Base-by-base conservation (phyloP, 2,329 filamentous ascomycete species). In the Apiospora rasikravindrae region DNA sequence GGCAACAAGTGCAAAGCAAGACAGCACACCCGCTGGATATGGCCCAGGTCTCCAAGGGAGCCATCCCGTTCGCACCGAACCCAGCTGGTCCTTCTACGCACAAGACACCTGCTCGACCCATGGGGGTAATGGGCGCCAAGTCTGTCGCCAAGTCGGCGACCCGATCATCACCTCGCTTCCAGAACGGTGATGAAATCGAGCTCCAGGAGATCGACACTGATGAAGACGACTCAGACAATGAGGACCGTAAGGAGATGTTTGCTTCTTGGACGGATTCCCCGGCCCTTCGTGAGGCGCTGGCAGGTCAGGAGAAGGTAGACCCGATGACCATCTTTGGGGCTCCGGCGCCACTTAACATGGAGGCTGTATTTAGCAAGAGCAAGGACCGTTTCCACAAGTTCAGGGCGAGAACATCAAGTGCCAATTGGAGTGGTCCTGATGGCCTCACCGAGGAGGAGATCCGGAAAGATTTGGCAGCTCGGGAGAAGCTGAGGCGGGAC, bases 141-240 rank as follows among this genome's bases (percentile, higher is more conserved):
- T 89, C 90, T 1, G 85, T 84, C 2, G 86, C 86, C 72, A 93
- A 93, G 77, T 87, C 88, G n/a, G 85, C 83, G 2, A 83, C 88
- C 24, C 88, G 90, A 75, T 92, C 93, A 42, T 97, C 95, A 1
- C 95, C 95, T 0, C 90, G 94, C 70, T 97, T 97, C 83, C 93
- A 92, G 73, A 96, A 94, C 77, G 94, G 95, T 73, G 96, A 99
- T 73, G 90, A 89, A 69, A 98, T 99, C 78, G 93, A 96, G 76
- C 89, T 99, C 3, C 96, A 96, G 0, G 96, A 99, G 77, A 98
- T 99, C 77, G 91, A 95, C 75, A 98, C 96, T 1, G 97, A 99
- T 80, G 95, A 98, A 78, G 94, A 97, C 73, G 93, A 96, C 68
- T 93, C 96, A 7, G 89, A 92, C 53, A 89, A 90, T 19, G 84